Evolutionary conservation across 2,329 filamentous ascomycete species (phyloP), one percentile per base, ranked within the genome.

Genomic region (Phialocephala subalpina): DNA sequence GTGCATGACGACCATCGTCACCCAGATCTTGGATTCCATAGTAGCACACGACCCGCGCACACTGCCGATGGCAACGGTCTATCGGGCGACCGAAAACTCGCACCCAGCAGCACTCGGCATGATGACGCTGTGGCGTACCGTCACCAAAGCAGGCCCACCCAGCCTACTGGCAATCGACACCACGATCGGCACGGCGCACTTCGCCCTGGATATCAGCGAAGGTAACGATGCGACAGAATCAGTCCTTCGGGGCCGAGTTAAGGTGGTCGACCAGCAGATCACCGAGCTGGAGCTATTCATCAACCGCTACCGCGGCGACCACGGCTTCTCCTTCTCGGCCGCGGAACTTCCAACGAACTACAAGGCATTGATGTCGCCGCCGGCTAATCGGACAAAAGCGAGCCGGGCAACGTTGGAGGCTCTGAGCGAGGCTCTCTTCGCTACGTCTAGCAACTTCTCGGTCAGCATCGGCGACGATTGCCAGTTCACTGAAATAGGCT

Each of bases 231-330:
- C 20, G 29, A 60, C 36, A 9, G 25, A 68, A 53, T 38, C 55
- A 9, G 62, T 71, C 61, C 69, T 71, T 49, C 66, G 69, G 42
- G 69, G 63, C 58, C 69, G 69, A 57, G 52, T 71, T 63, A 68
- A 70, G 33, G 69, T 70, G 58, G 68, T 70, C 58, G 53, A 58
- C 68, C 61, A 60, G 57, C 52, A 71, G 38, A 70, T 71, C 62
- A 71, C 69, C 20, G 69, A 71, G 69, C 62, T 71, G 14, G 69
- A 71, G 42, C 64, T 71, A 29, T 71, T 69, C 60, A 69, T 71
- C 60, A 71, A 71, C 62, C 69, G 69, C 53, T 65, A 55, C 66
- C 69, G 69, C 38, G 69, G 69, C 68, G 69, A 71, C 62, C 69
- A 71, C 62, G 69, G 69, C 62, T 71, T 70, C 69, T 71, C 69